Conservation (phyloP, 768 basidiomycete genomes). For the Leccinum disarticulatum region DNA sequence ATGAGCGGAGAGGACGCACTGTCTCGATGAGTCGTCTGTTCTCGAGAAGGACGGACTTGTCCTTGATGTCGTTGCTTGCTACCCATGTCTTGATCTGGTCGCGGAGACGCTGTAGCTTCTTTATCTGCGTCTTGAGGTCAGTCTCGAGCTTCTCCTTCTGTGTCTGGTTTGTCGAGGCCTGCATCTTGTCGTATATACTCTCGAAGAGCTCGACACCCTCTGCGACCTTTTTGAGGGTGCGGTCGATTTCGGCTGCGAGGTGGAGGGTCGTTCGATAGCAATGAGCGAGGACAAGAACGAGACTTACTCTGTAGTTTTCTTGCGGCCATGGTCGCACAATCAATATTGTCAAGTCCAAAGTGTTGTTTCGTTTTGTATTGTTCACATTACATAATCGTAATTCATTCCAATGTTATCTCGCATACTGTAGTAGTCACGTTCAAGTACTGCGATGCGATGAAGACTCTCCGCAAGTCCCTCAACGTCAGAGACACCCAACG, state of each 20-base stretch:
- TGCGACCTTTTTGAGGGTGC: slow-evolving; percentile 94
- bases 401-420: neutral
- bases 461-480: slow-evolving; percentile 80
- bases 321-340: slow-evolving; percentile 66
- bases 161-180: slow-evolving; percentile 90
- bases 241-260: slow-evolving; percentile 90
- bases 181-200: slow-evolving; percentile 98
- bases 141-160: slow-evolving; percentile 98
- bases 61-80: slow-evolving; percentile 97
- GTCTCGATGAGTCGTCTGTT: slow-evolving; percentile 97
- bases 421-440: too few species aligned
- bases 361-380: neutral
- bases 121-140: slow-evolving; percentile 97
- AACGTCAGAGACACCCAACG: slow-evolving; percentile 52
- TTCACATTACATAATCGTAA: slow-evolving; percentile 26
- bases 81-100: slow-evolving; percentile 97
- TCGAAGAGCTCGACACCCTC: slow-evolving; percentile 96
- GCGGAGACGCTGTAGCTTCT: slow-evolving; percentile 82
- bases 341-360: neutral
- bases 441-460: slow-evolving; percentile 48
- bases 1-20: slow-evolving; percentile 51
- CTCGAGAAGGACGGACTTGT: slow-evolving; percentile 89
- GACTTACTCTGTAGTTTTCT: slow-evolving; percentile 83
- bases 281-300: neutral
- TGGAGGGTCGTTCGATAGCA: neutral